Percentiles rank a stretch among this genome's conserved stretches.
These are phyloP conservation scores for Lasiodiplodia hormozganensis DNA, from an alignment of 2,329 filamentous ascomycete genomes.

Conservation along the genomic window DNA sequence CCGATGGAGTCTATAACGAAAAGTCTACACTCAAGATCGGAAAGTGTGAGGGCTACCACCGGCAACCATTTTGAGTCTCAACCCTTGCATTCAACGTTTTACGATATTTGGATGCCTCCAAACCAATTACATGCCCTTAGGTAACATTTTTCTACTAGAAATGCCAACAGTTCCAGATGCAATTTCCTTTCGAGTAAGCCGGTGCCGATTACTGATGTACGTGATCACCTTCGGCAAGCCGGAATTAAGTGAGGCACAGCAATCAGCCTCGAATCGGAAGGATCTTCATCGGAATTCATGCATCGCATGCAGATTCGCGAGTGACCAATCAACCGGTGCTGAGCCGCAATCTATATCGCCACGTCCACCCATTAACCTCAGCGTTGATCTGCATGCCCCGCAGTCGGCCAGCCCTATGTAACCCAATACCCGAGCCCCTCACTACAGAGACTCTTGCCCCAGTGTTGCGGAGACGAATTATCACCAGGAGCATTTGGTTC, in stretches of 20 bases:
- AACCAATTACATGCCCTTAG: neutral
- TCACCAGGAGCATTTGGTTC: neutral
- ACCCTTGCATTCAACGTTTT: neutral
- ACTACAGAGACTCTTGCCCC: neutral
- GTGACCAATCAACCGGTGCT: neutral
- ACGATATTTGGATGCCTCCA: neutral
- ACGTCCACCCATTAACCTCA: neutral
- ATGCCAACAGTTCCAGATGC: neutral
- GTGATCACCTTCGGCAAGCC: neutral
- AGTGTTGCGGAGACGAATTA: neutral
- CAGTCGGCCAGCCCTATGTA: neutral
- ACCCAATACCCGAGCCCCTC: neutral
- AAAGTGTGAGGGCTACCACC: neutral
- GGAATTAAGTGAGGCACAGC: neutral
- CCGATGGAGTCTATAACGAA: no score
- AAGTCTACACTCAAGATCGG: no score
- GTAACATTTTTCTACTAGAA: neutral
- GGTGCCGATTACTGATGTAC: neutral
- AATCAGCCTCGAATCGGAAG: neutral
- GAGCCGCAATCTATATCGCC: neutral
- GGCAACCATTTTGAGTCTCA: neutral
- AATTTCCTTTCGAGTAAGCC: neutral
- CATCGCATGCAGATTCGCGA: neutral
- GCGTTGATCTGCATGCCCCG: neutral
- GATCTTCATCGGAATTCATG: neutral